Evolutionary conservation across 2,329 filamentous ascomycete species (phyloP).

Genomic region (Aspergillus fructus): DNA sequence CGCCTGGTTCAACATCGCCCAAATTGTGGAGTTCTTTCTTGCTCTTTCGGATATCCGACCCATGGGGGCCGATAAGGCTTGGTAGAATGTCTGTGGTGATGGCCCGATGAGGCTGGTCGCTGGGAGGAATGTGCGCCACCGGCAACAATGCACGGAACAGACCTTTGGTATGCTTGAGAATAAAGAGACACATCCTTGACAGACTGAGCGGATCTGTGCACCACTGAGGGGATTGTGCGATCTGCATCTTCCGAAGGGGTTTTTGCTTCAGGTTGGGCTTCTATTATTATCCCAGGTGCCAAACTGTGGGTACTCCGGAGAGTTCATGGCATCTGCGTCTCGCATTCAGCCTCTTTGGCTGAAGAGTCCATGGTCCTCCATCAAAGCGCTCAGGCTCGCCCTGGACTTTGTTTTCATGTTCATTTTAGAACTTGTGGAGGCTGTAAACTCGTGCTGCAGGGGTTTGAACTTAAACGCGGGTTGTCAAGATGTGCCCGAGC

Average conservation of each 20-base stretch:
- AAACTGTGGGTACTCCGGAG: not conserved
- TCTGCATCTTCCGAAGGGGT: not conserved
- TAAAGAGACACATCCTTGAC: constrained; percentile 9
- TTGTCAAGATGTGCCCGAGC: not conserved
- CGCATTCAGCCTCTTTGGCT: constrained; percentile 9
- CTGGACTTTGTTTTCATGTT: not conserved
- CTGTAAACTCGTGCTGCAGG: not conserved
- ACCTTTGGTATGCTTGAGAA: constrained; percentile 23
- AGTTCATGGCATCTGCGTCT: not conserved
- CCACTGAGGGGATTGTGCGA: not conserved
- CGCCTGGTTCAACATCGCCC: constrained; percentile 14
- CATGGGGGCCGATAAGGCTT: constrained; percentile 15
- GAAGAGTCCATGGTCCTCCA: not conserved
- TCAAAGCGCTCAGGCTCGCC: not conserved
- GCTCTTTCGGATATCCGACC: constrained; percentile 15
- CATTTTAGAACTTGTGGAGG: not conserved
- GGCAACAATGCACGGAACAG: constrained; percentile 31
- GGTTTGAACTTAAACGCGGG: not conserved
- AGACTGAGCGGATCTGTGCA: not conserved
- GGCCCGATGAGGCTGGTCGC: constrained; percentile 25
- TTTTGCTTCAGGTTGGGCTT: constrained; percentile 5
- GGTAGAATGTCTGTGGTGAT: constrained; percentile 23
- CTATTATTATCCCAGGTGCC: constrained; percentile 11
- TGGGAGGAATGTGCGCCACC: constrained; percentile 34
- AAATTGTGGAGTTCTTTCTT: constrained; percentile 14